Base-by-base conservation (phyloP, 2,329 filamentous ascomycete genomes). In the Rugonectria rugulosa region DNA sequence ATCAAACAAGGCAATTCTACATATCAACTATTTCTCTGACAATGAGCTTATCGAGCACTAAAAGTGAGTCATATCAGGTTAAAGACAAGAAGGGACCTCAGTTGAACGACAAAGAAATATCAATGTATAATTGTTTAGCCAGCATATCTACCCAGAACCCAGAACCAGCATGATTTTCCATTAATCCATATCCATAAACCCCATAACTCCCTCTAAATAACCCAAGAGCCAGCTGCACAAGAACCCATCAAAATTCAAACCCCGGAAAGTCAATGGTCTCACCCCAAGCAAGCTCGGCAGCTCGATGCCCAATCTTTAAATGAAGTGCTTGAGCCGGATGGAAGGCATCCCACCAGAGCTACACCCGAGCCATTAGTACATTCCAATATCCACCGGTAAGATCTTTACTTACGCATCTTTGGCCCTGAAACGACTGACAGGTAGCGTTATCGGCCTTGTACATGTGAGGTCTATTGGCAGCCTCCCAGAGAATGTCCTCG, bases 281-380 rank as follows among this genome's bases (percentile, higher is more conserved):
- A 12, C 36, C 37, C 37, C 37, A 40, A 23, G 20, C 37, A 7
- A 6, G 11, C 20, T 26, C 11, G 1, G 37, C 20, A 23, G 20
- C 37, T n/a, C 37, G 19, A 12, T 23, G 17, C n/a, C 20, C 37
- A 40, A 40, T 40, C 11, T 14, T 12, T 3, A 2, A n/a, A 21
- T 40, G 37, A 20, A 40, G 23, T 8, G 5, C 19, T 40, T 40
- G 37, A n/a, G 37, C 43, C 6, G 43, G 43, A 46, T 46, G 43
- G 26, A 23, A n/a, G 2, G 29, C 43, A 23, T 46, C 43, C 15
- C 23, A 36, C 43, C 43, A 46, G 2, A 46, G 20, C 29, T 46
- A 12, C 9, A 36, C 5, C 14, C 5, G 24, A 19, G 2, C 24
- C n/a, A n/a, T n/a, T n/a, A n/a, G n/a, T n/a, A n/a, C n/a, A n/a